phyloP scores from a whole-genome alignment of 306 rosid species.

The Lupinus albus region DNA sequence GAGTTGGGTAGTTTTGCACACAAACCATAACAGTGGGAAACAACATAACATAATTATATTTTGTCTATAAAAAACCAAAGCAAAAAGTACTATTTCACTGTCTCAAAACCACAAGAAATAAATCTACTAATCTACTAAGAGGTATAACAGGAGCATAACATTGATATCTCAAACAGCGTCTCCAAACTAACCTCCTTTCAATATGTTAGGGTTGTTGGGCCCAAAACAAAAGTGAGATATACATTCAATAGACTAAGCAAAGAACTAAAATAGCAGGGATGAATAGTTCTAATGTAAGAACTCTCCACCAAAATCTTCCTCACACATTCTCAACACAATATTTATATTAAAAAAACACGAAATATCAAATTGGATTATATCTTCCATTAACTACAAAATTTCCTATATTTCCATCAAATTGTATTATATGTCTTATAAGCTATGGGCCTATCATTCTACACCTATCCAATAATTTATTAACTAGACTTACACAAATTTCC shows the following conservation, averaged over 20 bases:
- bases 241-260: no score
- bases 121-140: not conserved
- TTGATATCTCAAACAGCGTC: not conserved
- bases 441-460: no score
- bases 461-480: no score
- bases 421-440: no score
- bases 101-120: not conserved
- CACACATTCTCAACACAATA: not conserved
- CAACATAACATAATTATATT: not conserved
- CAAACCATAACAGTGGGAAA: not conserved
- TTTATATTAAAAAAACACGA: not conserved
- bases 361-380: not conserved
- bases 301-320: no score
- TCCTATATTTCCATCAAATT: not conserved
- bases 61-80: not conserved
- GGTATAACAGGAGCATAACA: not conserved
- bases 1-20: not conserved
- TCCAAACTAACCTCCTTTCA: not conserved
- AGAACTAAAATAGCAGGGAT: no score
- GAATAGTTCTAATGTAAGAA: no score
- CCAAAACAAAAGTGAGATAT: no score
- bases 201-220: no score
- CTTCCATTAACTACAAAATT: not conserved
- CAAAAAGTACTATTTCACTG: not conserved
- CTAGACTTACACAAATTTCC: no score